Percentiles rank a stretch among this genome's conserved stretches.
Conservation (phyloP, 768 basidiomycete species). For the Mycena belliarum region DNA sequence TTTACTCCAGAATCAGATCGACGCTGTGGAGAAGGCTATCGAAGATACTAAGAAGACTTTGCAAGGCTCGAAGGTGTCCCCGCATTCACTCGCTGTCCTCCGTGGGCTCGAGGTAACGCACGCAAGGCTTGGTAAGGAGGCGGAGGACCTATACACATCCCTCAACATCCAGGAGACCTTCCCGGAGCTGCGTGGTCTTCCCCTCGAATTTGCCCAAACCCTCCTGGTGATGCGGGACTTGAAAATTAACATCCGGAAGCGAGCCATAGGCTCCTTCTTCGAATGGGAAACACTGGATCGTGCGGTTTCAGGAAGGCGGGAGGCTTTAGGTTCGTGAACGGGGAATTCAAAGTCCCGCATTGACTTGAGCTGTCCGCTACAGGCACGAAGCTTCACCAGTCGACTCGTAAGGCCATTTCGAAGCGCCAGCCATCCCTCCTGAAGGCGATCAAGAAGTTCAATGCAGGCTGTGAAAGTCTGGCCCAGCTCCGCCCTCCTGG, state of each 20-base stretch:
- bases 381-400: conserved; percentile 32
- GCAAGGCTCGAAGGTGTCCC: not conserved
- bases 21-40: conserved; percentile 27
- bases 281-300: conserved; percentile 29
- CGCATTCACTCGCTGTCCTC: conserved; percentile 19
- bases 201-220: conserved; percentile 12
- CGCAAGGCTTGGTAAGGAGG: conserved; percentile 22
- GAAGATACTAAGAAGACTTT: conserved; percentile 14
- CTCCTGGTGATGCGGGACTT: not conserved
- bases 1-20: conserved; percentile 30
- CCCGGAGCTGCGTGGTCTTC: conserved; percentile 7
- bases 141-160: conserved; percentile 34
- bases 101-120: conserved; percentile 25
- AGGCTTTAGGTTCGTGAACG: conserved; percentile 21
- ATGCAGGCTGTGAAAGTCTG: conserved; percentile 28
- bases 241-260: conserved; percentile 28
- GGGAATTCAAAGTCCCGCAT: conserved; percentile 13
- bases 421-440: conserved; percentile 29
- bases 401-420: conserved; percentile 28
- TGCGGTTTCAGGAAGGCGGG: conserved; percentile 22
- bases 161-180: conserved; percentile 35
- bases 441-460: conserved; percentile 29
- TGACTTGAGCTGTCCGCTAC: too few relatives aligned
- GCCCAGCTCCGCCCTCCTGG: conserved; percentile 11
- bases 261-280: conserved; percentile 25